phyloP scores from a whole-genome alignment of 2,329 filamentous ascomycete species.

The Fusarium marasasianum region DNA sequence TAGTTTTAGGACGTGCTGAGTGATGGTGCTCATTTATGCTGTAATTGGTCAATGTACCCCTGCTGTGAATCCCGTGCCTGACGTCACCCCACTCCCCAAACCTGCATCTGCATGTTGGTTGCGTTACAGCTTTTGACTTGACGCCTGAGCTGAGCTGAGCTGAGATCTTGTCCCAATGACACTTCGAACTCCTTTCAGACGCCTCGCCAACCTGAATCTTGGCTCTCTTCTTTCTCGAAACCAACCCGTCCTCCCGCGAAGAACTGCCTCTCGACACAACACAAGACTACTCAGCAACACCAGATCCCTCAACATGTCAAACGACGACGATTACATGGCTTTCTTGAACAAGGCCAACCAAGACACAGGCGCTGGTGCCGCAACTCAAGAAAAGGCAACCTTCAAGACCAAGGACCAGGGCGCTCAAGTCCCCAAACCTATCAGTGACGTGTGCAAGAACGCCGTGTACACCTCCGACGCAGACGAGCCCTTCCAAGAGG shows the following conservation, averaged over 20 bases:
- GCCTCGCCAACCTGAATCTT: constrained; percentile 4
- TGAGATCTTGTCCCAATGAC: constrained; percentile 33
- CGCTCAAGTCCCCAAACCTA: constrained; percentile 67
- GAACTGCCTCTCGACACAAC: neutral
- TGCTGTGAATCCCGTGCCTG: constrained; percentile 27
- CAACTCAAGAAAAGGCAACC: constrained; percentile 39
- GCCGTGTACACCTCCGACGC: constrained; percentile 81
- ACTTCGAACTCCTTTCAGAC: constrained; percentile 12
- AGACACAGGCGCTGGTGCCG: constrained; percentile 60
- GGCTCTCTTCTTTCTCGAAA: neutral
- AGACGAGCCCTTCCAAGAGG: constrained; percentile 85
- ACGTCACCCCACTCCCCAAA: constrained; percentile 46
- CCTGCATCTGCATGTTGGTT: constrained; percentile 24
- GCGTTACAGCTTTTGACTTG: constrained; percentile 17
- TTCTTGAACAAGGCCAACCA: constrained; percentile 90
- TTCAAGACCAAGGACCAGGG: constrained; percentile 65
- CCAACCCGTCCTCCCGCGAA: neutral
- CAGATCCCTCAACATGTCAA: constrained; percentile 64
- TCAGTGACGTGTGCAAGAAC: constrained; percentile 60
- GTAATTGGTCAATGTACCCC: constrained; percentile 7
- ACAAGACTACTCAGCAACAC: constrained; percentile 35
- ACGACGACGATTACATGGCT: constrained; percentile 83
- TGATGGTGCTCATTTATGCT: neutral
- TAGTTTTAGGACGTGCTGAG: neutral
- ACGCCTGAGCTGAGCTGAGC: constrained; percentile 21